Base-by-base conservation (phyloP, 2,329 filamentous ascomycete species). In the Lachnellula cervina region DNA sequence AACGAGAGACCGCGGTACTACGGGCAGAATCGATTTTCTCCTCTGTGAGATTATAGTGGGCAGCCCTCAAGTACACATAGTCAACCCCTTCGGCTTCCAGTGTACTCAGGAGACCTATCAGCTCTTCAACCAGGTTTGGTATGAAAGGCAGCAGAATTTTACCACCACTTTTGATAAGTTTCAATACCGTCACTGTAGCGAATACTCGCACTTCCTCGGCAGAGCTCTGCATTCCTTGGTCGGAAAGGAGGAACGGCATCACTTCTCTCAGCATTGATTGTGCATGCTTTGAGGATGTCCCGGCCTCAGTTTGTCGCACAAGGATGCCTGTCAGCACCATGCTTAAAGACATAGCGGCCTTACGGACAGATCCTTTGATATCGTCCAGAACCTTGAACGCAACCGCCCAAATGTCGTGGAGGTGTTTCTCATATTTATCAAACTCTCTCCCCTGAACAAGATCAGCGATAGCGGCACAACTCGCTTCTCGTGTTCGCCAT, bases 301-400 rank as follows among this genome's bases (percentile, higher is more conserved):
- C 88, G 45, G 90, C 86, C 70, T 96, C 90, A 2, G 97, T 80
- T 57, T 91, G 89, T 28, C 91, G 86, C 3, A 95, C 90, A 14
- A 97, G 80, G 16, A 89, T 88, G 51, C 89, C 91, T 1, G 91
- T 95, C 37, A 99, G 78, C 0, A 86, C 84, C 69, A 92, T 86
- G 66, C 92, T 96, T 4, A 99, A 79, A 57, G 86, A 85, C 46
- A 91, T 79, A 1, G 94, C 94, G 1, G 91, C 88, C 37, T 81
- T 79, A 51, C 94, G 82, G 4, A 99, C 94, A 1, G 88, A 91
- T 7, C 87, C 88, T 70, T 99, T 99, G 71, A 97, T 95, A 70
- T 99, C 94, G 70, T 99, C 94, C 5, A 97, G 77, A 0, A 99
- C 91, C 67, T 90, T 95, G 71, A 97, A 88, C 0, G 90, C 88